phyloP scores from a whole-genome alignment of 176 grass and related monocot genomes.

The Musa schizocarpa region DNA sequence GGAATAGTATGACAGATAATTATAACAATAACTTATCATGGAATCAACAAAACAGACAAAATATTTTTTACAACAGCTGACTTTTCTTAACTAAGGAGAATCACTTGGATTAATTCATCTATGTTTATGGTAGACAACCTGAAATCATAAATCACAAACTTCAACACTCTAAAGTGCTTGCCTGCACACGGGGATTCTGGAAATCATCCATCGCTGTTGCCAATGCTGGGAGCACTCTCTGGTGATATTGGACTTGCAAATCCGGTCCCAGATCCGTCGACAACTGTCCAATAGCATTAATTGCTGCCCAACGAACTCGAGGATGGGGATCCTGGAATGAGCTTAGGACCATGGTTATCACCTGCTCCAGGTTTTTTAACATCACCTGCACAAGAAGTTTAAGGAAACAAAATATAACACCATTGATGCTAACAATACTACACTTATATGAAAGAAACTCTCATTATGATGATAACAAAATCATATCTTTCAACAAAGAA shows the following conservation, averaged over 20 bases:
- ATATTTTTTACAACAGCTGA: too few relatives aligned
- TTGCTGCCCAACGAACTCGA: conserved; percentile 93
- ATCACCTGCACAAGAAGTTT: conserved; percentile 52
- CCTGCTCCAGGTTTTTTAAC: conserved; percentile 92
- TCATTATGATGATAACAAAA: too few relatives aligned
- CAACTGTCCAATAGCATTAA: conserved; percentile 93
- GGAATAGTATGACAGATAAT: too few relatives aligned
- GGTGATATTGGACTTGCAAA: conserved; percentile 88
- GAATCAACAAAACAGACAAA: too few relatives aligned
- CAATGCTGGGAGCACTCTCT: conserved; percentile 80
- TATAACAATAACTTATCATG: too few relatives aligned
- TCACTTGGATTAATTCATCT: background rate
- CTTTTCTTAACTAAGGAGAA: too few relatives aligned
- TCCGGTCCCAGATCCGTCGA: conserved; percentile 94
- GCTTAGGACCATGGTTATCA: conserved; percentile 77
- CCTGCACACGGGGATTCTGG: conserved; percentile 93
- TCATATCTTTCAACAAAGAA: too few relatives aligned
- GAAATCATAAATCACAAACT: background rate
- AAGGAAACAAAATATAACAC: conserved; percentile 8
- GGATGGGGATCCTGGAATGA: conserved; percentile 79
- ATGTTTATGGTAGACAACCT: background rate
- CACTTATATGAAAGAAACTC: too few relatives aligned
- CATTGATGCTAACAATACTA: too few relatives aligned
- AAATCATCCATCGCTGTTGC: conserved; percentile 93
- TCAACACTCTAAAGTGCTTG: conserved; percentile 11